Conservation (phyloP, 768 basidiomycete species). For the Tricholoma furcatifolium region DNA sequence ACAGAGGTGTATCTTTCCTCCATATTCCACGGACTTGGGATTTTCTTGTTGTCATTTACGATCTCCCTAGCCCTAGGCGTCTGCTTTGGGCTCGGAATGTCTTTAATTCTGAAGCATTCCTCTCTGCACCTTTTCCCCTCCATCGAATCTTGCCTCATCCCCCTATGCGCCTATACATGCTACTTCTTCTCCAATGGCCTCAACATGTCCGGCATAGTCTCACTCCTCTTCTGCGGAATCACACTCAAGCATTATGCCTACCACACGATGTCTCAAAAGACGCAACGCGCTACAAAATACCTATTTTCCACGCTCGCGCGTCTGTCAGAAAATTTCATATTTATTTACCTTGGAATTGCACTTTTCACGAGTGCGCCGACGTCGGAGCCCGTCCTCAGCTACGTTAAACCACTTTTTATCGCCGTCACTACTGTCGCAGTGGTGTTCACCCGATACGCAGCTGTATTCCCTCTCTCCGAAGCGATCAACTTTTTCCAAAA, state of each 20-base stretch:
- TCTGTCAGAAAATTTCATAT: constrained; percentile 98
- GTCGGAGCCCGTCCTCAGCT: constrained; percentile 72
- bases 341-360: constrained; percentile 96
- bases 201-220: constrained; percentile 95
- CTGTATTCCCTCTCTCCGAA: constrained; percentile 94
- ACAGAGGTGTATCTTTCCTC: constrained; percentile 83
- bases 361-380: constrained; percentile 91
- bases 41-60: constrained; percentile 94
- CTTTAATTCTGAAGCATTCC: constrained; percentile 92
- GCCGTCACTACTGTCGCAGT: constrained; percentile 89
- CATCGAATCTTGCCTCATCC: constrained; percentile 96
- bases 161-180: constrained; percentile 92
- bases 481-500: constrained; percentile 90
- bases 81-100: constrained; percentile 86
- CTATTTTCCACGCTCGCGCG: constrained; percentile 94
- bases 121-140: constrained; percentile 83
- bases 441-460: constrained; percentile 91
- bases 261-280: constrained; percentile 96
- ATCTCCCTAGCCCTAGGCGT: constrained; percentile 95
- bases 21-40: constrained; percentile 94
- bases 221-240: constrained; percentile 96
- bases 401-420: constrained; percentile 96
- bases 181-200: constrained; percentile 99
- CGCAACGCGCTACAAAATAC: constrained; percentile 92
- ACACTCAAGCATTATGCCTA: constrained; percentile 99